These are phyloP conservation scores for Lagenaria siceraria DNA, from an alignment of 306 rosid species.

Conservation along the genomic window DNA sequence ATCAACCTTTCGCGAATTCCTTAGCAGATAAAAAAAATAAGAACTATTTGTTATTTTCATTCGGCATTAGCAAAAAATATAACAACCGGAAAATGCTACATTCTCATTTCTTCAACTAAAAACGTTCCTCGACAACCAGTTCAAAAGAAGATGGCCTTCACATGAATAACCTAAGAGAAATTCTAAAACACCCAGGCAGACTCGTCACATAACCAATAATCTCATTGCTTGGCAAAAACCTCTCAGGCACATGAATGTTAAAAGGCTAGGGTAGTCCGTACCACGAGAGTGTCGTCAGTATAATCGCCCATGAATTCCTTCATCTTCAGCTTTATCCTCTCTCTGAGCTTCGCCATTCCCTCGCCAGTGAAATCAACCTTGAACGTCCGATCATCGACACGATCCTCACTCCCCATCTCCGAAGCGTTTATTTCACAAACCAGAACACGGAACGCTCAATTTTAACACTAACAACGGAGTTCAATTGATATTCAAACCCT, in stretches of 20 bases:
- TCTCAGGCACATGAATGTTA: neutral
- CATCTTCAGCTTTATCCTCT: slow-evolving; percentile 59
- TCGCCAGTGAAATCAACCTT: slow-evolving; percentile 44
- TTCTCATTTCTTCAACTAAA: neutral
- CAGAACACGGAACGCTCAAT: neutral
- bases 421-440: neutral
- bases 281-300: slow-evolving; percentile 94
- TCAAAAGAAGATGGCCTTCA: neutral
- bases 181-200: neutral
- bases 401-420: slow-evolving; percentile 74
- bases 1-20: neutral
- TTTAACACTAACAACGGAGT: neutral
- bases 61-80: neutral
- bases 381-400: slow-evolving; percentile 43
- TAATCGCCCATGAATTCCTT: slow-evolving; percentile 95
- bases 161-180: neutral
- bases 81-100: neutral
- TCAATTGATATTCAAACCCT: neutral
- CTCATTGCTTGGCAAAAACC: neutral
- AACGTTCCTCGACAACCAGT: neutral
- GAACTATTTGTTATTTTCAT: neutral
- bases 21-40: neutral
- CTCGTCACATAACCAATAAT: neutral
- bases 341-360: slow-evolving; percentile 46
- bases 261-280: slow-evolving; percentile 20